A percentile compares a stretch with the other conserved stretches of the same genome.
These are phyloP conservation scores for Lipomyces oligophaga DNA, from an alignment of 805 yeast genomes.

Conservation along the genomic window DNA sequence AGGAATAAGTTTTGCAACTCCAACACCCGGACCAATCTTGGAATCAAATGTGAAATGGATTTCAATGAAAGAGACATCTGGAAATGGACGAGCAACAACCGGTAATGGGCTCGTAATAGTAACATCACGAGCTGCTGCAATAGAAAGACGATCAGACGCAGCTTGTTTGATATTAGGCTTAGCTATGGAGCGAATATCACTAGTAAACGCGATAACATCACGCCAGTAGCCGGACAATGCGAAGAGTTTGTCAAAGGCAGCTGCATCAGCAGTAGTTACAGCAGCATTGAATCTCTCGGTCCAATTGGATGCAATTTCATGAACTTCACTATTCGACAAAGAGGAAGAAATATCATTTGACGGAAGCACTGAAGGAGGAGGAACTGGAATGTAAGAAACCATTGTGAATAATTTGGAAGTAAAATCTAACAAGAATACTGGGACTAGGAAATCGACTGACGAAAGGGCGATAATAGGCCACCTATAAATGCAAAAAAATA, in stretches of 20 bases:
- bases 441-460: too few relatives aligned
- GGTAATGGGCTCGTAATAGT: neutral
- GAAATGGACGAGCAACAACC: slow-evolving; percentile 1
- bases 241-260: slow-evolving; percentile 14
- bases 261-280: slow-evolving; percentile 7
- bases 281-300: slow-evolving; percentile 51
- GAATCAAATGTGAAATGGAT: slow-evolving; percentile 15
- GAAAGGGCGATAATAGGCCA: too few relatives aligned
- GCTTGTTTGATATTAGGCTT: slow-evolving; percentile 24
- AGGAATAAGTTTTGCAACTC: slow-evolving; percentile 10
- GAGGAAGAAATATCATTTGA: neutral
- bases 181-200: slow-evolving; percentile 22
- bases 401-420: too few relatives aligned
- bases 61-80: slow-evolving; percentile 1
- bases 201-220: slow-evolving; percentile 27
- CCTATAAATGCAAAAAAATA: too few relatives aligned
- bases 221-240: slow-evolving; percentile 22
- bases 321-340: neutral
- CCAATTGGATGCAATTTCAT: neutral
- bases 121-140: neutral
- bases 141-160: slow-evolving; percentile 9
- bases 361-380: neutral
- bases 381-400: too few relatives aligned
- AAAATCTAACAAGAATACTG: too few relatives aligned
- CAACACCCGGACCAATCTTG: slow-evolving; percentile 15